These are phyloP conservation scores for Colletotrichum shisoi DNA, from an alignment of 2,329 filamentous ascomycete genomes.

Conservation along the genomic window DNA sequence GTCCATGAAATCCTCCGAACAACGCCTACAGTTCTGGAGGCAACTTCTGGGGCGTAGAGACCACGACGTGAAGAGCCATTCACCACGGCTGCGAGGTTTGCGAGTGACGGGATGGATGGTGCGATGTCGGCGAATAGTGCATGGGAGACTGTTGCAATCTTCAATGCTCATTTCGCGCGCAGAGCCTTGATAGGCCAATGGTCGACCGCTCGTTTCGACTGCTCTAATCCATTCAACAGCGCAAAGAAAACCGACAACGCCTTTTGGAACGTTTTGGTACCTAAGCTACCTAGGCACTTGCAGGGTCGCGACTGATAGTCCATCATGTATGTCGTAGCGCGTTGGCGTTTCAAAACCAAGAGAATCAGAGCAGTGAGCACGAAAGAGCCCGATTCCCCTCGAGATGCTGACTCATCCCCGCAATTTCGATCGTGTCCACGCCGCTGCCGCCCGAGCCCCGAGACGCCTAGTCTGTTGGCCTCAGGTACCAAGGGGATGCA, in stretches of 20 bases:
- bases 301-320: constrained; percentile 3
- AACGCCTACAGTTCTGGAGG: not conserved
- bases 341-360: constrained; percentile 2
- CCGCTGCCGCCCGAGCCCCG: constrained; percentile 19
- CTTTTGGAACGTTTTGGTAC: not conserved
- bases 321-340: not conserved
- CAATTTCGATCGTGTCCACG: not conserved
- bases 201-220: not conserved
- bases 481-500: constrained; percentile 30
- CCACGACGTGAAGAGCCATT: not conserved
- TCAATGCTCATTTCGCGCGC: constrained; percentile 14
- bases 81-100: not conserved
- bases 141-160: constrained; percentile 3
- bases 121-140: constrained; percentile 32
- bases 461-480: constrained; percentile 14
- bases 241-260: not conserved
- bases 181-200: constrained; percentile 19
- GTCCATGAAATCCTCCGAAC: not conserved
- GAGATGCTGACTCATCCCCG: constrained; percentile 24
- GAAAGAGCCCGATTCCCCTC: not conserved
- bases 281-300: not conserved
- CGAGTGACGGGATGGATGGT: not conserved
- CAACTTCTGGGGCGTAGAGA: not conserved
- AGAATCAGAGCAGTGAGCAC: constrained; percentile 3
- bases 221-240: constrained; percentile 2